Base-by-base conservation (phyloP, 2,329 filamentous ascomycete genomes). In the Chaetomium strumarium region DNA sequence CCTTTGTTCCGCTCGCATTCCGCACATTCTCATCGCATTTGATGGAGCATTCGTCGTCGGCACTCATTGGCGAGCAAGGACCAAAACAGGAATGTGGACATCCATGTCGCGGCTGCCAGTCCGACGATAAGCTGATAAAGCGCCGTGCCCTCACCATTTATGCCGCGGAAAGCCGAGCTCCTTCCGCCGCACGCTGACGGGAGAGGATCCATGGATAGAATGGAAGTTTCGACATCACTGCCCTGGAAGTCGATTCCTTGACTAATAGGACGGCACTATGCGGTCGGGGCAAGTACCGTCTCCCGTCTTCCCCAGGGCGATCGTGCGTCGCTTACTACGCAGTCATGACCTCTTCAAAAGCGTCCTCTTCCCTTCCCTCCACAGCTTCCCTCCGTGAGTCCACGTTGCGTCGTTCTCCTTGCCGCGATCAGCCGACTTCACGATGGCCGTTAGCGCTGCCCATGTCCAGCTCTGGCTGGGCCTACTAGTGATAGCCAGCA, bases 391-490 rank as follows among this genome's bases (percentile, higher is more conserved):
- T 30, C 2, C 24, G 24, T 24, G 24, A 24, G 24, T 24, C 44
- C 33, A 16, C 29, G 33, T 24, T 46, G 30, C 34, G 5, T 49
- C 31, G 34, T 41, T 14, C 19, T 51, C 24, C 19, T 40, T 38
- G 34, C 29, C 13, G 14, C 33, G 11, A 11, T 12, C 37, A 12
- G 9, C 33, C 20, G 33, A 43, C 2, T 51, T 19, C n/a, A 57
- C 30, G 16, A 64, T 65, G 63, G 47, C 52, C 2, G 55, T 65
- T 48, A 46, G 46, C 36, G 42, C 66, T 31, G 60, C 63, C 55
- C 72, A 74, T 48, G 47, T 75, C 42, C 65, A 67, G 58, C 58
- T 70, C 46, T 76, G 73, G 67, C 61, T 75, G 44, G 70, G 66
- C 42, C 38, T 72, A 20, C 46, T 73, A 34, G 64, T 66, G 16